A percentile compares a stretch with the other conserved stretches of the same genome.
These are phyloP conservation scores for Ceratocystis papillata DNA, from an alignment of 2,329 filamentous ascomycete genomes.

Conservation along the genomic window DNA sequence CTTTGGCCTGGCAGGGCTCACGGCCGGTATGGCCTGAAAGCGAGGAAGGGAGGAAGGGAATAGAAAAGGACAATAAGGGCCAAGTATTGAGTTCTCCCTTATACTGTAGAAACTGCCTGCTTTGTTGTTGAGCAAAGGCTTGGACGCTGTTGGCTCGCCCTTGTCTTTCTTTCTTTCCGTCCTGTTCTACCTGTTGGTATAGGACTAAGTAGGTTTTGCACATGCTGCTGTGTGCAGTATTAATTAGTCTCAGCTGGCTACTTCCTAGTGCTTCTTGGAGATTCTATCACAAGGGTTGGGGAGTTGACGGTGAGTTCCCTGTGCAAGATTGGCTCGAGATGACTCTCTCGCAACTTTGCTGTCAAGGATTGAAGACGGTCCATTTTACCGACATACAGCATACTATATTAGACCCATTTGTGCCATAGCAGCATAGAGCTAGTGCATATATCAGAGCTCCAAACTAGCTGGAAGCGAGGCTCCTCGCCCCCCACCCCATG, in stretches of 20 bases:
- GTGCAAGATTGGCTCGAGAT: not conserved
- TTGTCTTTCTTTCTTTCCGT: not conserved
- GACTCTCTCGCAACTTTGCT: not conserved
- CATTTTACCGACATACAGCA: not conserved
- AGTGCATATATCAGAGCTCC: not conserved
- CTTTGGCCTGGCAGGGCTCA: no score
- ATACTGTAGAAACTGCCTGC: not conserved
- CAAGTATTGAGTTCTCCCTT: no score
- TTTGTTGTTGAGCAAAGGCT: not conserved
- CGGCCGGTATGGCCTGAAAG: no score
- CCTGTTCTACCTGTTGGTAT: not conserved
- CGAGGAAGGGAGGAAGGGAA: no score
- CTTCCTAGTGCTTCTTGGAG: slow-evolving; percentile 3
- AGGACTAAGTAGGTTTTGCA: not conserved
- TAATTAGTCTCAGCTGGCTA: not conserved
- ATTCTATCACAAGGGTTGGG: not conserved
- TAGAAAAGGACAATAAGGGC: no score
- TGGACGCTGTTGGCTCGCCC: not conserved
- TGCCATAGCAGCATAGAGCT: not conserved
- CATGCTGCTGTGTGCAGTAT: not conserved
- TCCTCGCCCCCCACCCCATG: not conserved
- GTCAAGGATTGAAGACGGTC: not conserved
- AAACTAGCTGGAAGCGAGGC: not conserved
- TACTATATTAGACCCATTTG: not conserved
- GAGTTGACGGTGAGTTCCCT: not conserved